phyloP scores from a whole-genome alignment of 495 filamentous ascomycete genomes.

The Cercophora samala region DNA sequence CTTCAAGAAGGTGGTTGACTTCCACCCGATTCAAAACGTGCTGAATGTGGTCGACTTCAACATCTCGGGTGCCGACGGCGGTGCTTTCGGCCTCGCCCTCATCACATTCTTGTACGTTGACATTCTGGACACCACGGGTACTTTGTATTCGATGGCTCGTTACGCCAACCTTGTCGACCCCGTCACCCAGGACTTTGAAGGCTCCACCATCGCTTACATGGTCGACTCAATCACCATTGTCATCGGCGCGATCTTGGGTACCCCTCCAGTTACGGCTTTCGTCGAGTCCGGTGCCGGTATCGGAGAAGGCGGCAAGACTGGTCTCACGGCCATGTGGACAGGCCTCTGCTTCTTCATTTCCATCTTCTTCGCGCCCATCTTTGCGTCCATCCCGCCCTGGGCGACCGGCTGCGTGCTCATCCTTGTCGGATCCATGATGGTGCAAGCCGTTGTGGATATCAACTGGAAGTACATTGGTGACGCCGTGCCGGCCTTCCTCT shows the following conservation, averaged over 20 bases:
- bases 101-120: conserved; percentile 86
- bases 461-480: conserved; percentile 82
- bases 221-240: conserved; percentile 75
- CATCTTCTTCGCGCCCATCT: conserved; percentile 83
- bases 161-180: conserved; percentile 72
- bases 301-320: conserved; percentile 76
- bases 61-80: conserved; percentile 52
- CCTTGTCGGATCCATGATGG: conserved; percentile 79
- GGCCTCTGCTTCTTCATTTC: conserved; percentile 81
- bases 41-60: conserved; percentile 67
- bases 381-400: conserved; percentile 80
- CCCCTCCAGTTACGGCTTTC: conserved; percentile 75
- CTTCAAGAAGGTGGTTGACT: conserved; percentile 78
- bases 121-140: conserved; percentile 74
- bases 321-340: conserved; percentile 72
- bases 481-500: conserved; percentile 74
- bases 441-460: conserved; percentile 67
- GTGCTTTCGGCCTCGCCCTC: conserved; percentile 71
- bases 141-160: conserved; percentile 78
- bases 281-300: conserved; percentile 83
- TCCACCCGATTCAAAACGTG: conserved; percentile 66
- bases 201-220: conserved; percentile 71
- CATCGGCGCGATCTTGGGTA: conserved; percentile 71
- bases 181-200: conserved; percentile 72
- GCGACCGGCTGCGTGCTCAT: conserved; percentile 79